Percentiles rank a stretch among this genome's conserved stretches.
These are phyloP conservation scores for Camillea tinctor DNA, from an alignment of 2,329 filamentous ascomycete species.

Conservation along the genomic window DNA sequence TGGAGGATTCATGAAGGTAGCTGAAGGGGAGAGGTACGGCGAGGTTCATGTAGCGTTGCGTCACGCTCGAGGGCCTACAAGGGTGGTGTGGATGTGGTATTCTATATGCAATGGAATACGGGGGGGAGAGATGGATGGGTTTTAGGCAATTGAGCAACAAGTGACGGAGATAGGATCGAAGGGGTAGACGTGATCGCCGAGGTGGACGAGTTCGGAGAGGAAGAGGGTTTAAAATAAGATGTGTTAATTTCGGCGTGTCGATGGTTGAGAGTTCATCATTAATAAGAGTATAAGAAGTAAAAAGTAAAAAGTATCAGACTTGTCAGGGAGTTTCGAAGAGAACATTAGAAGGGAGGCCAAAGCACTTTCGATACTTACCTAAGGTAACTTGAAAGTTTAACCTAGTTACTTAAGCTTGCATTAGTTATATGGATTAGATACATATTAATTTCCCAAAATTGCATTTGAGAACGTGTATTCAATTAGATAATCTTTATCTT, in stretches of 20 bases:
- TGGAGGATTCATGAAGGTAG: conserved; percentile 30
- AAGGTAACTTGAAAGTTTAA: no score
- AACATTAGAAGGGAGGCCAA: no score
- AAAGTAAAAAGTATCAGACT: background rate
- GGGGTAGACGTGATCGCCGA: no score
- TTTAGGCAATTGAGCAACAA: background rate
- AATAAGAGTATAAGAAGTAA: no score
- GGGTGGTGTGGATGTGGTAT: background rate
- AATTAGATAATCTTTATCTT: no score
- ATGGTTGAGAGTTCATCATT: background rate
- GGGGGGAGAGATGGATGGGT: no score
- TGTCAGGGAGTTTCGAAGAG: background rate
- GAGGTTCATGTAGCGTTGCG: conserved; percentile 29
- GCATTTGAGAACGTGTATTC: no score
- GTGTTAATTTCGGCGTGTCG: background rate
- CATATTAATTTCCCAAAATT: no score
- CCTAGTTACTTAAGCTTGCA: no score
- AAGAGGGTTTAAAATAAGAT: background rate
- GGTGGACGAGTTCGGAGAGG: background rate
- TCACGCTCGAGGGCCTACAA: conserved; percentile 1
- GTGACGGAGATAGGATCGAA: background rate
- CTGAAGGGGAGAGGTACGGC: conserved; percentile 17
- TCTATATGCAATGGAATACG: no score
- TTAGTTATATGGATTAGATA: no score
- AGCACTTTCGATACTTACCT: background rate